Evolutionary conservation across 2,329 filamentous ascomycete genomes (phyloP), one percentile per base, ranked within the genome.

Genomic region (Exophiala sp.): DNA sequence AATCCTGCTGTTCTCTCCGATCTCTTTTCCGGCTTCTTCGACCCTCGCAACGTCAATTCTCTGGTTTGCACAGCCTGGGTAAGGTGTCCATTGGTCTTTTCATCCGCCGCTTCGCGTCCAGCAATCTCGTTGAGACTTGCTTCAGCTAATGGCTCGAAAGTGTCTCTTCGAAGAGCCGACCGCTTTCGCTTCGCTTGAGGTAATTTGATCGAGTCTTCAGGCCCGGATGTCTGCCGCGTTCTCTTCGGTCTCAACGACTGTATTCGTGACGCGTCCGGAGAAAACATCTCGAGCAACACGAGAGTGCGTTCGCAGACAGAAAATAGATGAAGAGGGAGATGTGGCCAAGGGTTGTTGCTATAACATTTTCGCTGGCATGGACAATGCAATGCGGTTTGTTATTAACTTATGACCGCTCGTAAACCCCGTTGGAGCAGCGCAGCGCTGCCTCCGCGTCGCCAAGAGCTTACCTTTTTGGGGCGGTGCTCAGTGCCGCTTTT

Each of bases 171-270:
- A 36, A 76, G 59, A 34, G 65, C 66, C n/a, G 74, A 75, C 55
- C 74, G 69, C 58, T 76, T 73, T 59, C 73, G 69, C 64, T 78
- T 78, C 10, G 75, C 69, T 54, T 69, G 71, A 14, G 73, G 75
- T 46, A 70, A 69, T 39, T 74, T 73, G 35, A 72, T 65, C 10
- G 71, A 71, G 51, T 78, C 75, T 56, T 76, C 74, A 34, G 72
- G 73, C 58, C 68, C 59, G 36, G 58, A 48, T 38, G 61, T 57
- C 33, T 62, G 65, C 44, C 66, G 63, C 50, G 60, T 59, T 58
- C 65, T 55, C 51, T 66, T 66, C 20, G 66, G 63, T 52, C 65
- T 61, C 33, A 61, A 58, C 33, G 61, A 59, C 49, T 62, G 55
- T 21, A 50, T 43, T 49, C 59, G 55, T 7, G 60, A 45, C 7